Evolutionary conservation across 2,329 filamentous ascomycete species (phyloP).

Genomic region (Fusarium pseudonygamai): DNA sequence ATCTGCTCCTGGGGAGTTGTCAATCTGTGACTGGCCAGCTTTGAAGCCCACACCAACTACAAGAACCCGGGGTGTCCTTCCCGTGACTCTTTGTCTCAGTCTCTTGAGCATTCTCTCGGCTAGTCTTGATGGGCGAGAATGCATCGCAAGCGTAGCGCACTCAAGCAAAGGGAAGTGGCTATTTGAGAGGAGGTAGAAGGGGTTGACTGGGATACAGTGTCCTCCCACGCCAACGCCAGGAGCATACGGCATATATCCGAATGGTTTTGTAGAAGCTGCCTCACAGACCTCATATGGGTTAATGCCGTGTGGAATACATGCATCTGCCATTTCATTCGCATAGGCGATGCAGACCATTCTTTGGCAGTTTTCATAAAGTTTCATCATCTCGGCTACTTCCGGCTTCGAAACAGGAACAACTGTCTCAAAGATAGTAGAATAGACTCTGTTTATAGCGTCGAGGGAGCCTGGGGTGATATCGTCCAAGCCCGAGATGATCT

Average conservation of each 20-base stretch:
- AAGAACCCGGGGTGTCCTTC: slow-evolving; percentile 45
- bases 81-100: slow-evolving; percentile 28
- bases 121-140: slow-evolving; percentile 50
- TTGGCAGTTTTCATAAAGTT: slow-evolving; percentile 66
- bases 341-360: slow-evolving; percentile 64
- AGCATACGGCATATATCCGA: slow-evolving; percentile 58
- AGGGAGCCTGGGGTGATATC: slow-evolving; percentile 55
- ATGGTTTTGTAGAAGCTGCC: slow-evolving; percentile 60
- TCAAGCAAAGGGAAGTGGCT: slow-evolving; percentile 57
- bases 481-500: slow-evolving; percentile 62
- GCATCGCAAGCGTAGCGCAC: slow-evolving; percentile 54
- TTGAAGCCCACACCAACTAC: slow-evolving; percentile 61
- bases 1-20: slow-evolving; percentile 56
- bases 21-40: slow-evolving; percentile 54
- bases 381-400: slow-evolving; percentile 66
- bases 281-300: slow-evolving; percentile 59
- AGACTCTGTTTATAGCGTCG: slow-evolving; percentile 53
- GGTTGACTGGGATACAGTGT: slow-evolving; percentile 65
- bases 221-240: slow-evolving; percentile 62
- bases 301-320: slow-evolving; percentile 55
- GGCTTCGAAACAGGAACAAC: slow-evolving; percentile 59
- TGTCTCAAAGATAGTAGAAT: slow-evolving; percentile 55
- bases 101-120: slow-evolving; percentile 45
- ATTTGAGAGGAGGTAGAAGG: slow-evolving; percentile 60
- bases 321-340: slow-evolving; percentile 64